Percentiles rank a stretch among this genome's conserved stretches.
These are phyloP conservation scores for Primulina tabacum DNA, from an alignment of 257 asterid species.

Conservation along the genomic window DNA sequence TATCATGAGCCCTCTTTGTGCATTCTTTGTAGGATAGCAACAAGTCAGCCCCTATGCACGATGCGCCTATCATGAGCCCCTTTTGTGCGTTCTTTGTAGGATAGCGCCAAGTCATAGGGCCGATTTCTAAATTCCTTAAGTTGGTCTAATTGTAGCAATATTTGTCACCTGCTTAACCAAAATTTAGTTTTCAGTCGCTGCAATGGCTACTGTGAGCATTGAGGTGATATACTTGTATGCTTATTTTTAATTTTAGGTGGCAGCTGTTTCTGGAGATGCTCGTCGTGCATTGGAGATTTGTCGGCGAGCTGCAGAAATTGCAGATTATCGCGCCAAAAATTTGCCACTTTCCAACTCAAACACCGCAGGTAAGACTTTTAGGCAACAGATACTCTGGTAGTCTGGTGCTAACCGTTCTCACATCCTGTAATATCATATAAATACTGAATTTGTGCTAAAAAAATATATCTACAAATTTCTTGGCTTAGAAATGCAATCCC, in stretches of 20 bases:
- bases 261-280: constrained; percentile 98
- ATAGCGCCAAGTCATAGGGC: no score
- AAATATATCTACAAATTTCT: neutral
- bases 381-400: neutral
- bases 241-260: constrained; percentile 56
- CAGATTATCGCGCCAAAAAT: constrained; percentile 65
- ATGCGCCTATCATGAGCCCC: no score
- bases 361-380: constrained; percentile 40
- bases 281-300: constrained; percentile 97
- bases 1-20: no score
- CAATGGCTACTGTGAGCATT: constrained; percentile 12
- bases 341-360: constrained; percentile 38
- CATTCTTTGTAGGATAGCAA: no score
- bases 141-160: no score
- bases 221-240: constrained; percentile 9
- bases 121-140: no score
- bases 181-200: constrained; percentile 16
- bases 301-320: constrained; percentile 93
- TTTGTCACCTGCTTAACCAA: no score
- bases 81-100: no score
- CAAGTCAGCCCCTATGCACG: no score
- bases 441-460: neutral
- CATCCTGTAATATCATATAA: neutral
- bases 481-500: neutral
- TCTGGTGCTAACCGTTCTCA: neutral